Evolutionary conservation across 1,139 yeast species (phyloP), one percentile per base, ranked within the genome.

Genomic region (Suhomyces panamericanus): DNA sequence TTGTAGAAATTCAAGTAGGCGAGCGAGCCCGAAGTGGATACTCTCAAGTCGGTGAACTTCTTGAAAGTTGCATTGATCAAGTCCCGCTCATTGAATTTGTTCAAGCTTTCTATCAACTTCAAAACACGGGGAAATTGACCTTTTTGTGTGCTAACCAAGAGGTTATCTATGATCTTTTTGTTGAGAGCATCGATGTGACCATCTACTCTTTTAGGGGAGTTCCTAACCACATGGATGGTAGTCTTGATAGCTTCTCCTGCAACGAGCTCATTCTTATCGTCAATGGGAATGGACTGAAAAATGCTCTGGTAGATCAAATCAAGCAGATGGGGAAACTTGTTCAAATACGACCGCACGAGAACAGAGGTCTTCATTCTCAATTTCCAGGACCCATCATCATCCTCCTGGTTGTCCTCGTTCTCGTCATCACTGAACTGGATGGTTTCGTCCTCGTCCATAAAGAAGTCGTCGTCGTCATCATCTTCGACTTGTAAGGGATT

Each of bases 331-430:
- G 83, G 73, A 49, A 62, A 68, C 8, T 60, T 55, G 4, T 56
- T 56, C 13, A 75, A 64, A n/a, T 81, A 48, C 0, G 74, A 64
- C 10, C 71, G 61, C 3, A 77, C 59, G 29, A 84, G 59, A 22
- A 68, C 65, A 2, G 81, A 75, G 0, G 89, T 68, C 45, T 75
- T 77, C 35, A 80, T 70, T 47, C 96, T 71, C 30, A 88, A 62
- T 53, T 82, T 83, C 88, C 95, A 85, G 1, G 87, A 79, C 26
- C 81, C 80, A 53, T 85, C 90, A 42, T 80, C 81, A 34, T 63
- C 67, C 22, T 56, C 66, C 13, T 55, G 56, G 35, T 54, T 60
- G 16, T 67, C 69, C 28, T 69, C 76, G 30, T 65, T 69, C n/a
- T 73, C 80, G 12, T 67, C 73, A 17, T 74, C 80, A 38, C 59